Base-by-base conservation (phyloP, 805 yeast genomes). In the Saccharomyces jurei region DNA sequence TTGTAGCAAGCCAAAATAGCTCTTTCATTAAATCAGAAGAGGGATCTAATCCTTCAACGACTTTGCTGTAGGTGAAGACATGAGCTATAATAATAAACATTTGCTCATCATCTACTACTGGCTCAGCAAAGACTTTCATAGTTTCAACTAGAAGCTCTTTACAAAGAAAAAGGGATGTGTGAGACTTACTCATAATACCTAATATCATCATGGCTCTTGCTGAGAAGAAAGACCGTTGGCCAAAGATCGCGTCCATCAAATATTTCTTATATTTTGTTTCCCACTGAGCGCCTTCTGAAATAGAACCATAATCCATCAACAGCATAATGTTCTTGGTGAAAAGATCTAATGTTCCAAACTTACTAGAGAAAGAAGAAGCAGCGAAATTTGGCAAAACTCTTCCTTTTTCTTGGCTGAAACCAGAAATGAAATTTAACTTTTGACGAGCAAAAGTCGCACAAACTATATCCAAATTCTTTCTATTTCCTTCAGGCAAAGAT, bases 341-440 rank as follows among this genome's bases (percentile, higher is more conserved):
- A 6, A 79, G 73, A 52, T 85, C 86, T 61, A 85, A 76, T 17
- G 74, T 65, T 17, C 63, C 66, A 46, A 72, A 66, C 58, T 72
- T 71, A 11, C 66, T 63, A 3, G 70, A 56, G 56, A 74, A 68
- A 41, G 71, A 69, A 6, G 71, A 62, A 1, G 72, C 62, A 41
- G 66, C 74, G 8, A 68, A 63, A 21, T 63, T 56, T 30, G 64
- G 59, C 31, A 69, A 57, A 17, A 66, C 61, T 49, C 72, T 71
- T 27, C 74, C 67, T 27, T 69, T 75, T 25, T 77, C 80, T 64
- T 86, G 77, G 2, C 81, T 81, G 56, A 84, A 71, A 0, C 90
- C 90, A 69, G 85, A 85, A 50, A 86, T 68, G 77, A 84, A 75
- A 56, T 79, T 81, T 14, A 83, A 81, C 63, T 89, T 74, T 50